Evolutionary conservation across 768 basidiomycete species (phyloP), one percentile per base, ranked within the genome.

Genomic region (Cystobasidium onofrii): DNA sequence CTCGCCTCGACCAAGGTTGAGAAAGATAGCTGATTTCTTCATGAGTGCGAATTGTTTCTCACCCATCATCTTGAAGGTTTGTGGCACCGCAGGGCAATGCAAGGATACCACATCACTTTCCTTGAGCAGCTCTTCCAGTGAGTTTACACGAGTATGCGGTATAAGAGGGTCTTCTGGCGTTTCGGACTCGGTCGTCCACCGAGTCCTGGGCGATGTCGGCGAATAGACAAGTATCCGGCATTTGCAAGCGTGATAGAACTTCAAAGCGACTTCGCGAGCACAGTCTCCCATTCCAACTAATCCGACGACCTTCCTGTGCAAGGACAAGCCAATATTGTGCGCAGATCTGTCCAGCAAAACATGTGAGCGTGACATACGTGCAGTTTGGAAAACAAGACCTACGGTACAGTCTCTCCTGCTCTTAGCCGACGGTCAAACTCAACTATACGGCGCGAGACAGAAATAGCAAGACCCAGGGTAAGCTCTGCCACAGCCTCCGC

Each of bases 1-100:
- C 1, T 87, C 87, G 0, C 89, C 88, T 67, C 88, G 80, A 1
- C 86, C 86, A 0, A 88, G 88, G 77, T 89, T 90, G 78, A 89
- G 84, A 69, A 89, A 82, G 77, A 87, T 83, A 0, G 87, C 84
- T 1, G 85, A 83, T 0, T 84, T 81, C 77, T 87, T 87, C 85
- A 90, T 84, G n/a, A 81, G 76, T 0, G 78, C 81, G 20, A 88
- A 80, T 66, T 88, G 86, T 4, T 80, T 75, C 6, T 80, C 82
- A 1, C 81, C 83, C 61, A 88, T 81, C 33, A 88, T 81, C 23
- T 84, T 83, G 1, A 80, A 80, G 0, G 87, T 87, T 27, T 82
- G 78, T 1, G 84, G 83, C 0, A 86, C 85, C 33, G 86, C 82
- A 10, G 88, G 85, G 60, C 88, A 80, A 57, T 89, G 88, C 7